Evolutionary conservation across 148 eudicot genomes (phyloP).

Genomic region (Fagopyrum tataricum): DNA sequence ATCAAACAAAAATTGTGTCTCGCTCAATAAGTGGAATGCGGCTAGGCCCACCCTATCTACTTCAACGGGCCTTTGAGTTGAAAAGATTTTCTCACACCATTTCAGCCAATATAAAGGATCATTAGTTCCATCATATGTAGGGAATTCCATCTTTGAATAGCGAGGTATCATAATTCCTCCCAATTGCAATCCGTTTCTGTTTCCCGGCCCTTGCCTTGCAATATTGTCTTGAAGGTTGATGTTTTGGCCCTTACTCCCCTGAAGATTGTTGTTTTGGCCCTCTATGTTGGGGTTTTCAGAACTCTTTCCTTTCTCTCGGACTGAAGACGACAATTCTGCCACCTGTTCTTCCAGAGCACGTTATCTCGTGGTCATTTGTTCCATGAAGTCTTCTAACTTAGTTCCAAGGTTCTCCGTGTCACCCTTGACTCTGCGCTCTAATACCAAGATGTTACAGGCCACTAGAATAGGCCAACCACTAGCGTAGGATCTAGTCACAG

Average conservation of each 20-base stretch:
- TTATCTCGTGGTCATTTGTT: not conserved
- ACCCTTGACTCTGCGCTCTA: not conserved
- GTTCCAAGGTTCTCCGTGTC: not conserved
- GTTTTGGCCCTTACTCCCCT: too few species aligned
- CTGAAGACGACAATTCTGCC: not conserved
- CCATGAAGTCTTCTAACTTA: not conserved
- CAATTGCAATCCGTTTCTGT: too few species aligned
- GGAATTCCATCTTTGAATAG: slow-evolving; percentile 10
- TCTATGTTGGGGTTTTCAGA: not conserved
- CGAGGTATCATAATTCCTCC: not conserved
- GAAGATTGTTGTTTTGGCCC: not conserved
- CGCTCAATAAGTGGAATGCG: not conserved
- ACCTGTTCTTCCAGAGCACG: not conserved
- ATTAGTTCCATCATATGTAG: not conserved
- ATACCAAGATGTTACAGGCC: not conserved
- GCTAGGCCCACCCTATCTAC: not conserved
- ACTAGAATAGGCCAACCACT: too few species aligned
- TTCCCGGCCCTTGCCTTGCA: too few species aligned
- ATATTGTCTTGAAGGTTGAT: too few species aligned
- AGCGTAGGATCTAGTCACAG: slow-evolving; percentile 1
- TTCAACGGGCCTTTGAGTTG: not conserved
- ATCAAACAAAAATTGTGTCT: slow-evolving; percentile 8
- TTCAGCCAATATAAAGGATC: slow-evolving; percentile 11
- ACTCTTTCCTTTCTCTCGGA: not conserved
- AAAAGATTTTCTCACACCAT: not conserved